Evolutionary conservation across 2,329 filamentous ascomycete genomes (phyloP).

Genomic region (Penicillium crustosum): DNA sequence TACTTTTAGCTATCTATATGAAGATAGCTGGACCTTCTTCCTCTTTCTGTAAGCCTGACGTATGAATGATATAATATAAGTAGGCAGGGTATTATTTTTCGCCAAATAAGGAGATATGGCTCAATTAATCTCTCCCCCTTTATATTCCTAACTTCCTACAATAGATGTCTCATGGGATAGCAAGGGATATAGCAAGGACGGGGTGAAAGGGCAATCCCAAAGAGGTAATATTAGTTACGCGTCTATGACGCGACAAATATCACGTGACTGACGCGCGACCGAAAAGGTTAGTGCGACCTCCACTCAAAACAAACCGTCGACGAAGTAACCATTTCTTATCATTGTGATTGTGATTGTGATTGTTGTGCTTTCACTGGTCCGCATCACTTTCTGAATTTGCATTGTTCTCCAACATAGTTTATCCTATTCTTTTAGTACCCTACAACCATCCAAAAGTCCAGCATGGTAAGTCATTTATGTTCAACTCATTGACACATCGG

Average conservation of each 20-base stretch:
- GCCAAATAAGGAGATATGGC: neutral
- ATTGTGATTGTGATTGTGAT: constrained; percentile 11
- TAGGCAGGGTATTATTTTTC: neutral
- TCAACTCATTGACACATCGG: neutral
- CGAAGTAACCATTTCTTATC: constrained; percentile 25
- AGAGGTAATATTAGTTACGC: constrained; percentile 22
- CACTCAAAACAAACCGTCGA: constrained; percentile 21
- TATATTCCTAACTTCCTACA: neutral
- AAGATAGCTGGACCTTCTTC: neutral
- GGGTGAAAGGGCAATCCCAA: constrained; percentile 12
- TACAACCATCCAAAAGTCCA: neutral
- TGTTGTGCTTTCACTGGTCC: neutral
- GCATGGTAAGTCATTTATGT: constrained; percentile 21
- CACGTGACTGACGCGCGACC: constrained; percentile 20
- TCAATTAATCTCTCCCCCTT: neutral
- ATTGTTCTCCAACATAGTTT: neutral
- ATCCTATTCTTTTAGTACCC: neutral
- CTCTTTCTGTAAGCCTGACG: neutral
- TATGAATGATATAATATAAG: neutral
- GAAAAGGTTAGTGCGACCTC: constrained; percentile 18
- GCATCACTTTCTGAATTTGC: neutral
- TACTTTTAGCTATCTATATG: neutral
- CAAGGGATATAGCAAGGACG: neutral
- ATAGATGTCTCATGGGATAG: neutral
- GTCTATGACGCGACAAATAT: neutral